phyloP scores from a whole-genome alignment of 2,329 filamentous ascomycete genomes.

The Zymoseptoria pseudotritici region DNA sequence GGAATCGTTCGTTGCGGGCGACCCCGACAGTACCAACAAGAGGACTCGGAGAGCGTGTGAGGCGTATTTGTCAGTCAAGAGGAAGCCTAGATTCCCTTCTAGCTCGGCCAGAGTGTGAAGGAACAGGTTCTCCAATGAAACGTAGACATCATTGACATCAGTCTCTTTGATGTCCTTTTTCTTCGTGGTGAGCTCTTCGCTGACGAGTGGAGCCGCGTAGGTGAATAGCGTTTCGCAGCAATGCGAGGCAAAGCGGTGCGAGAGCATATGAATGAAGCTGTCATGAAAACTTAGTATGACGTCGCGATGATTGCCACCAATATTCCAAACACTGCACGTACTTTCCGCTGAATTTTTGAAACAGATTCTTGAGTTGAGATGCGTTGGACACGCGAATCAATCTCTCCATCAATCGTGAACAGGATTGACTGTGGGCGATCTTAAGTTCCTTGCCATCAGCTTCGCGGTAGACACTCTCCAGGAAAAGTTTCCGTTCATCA shows the following conservation, averaged over 20 bases:
- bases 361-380: slow-evolving; percentile 76
- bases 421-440: slow-evolving; percentile 90
- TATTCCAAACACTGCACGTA: slow-evolving; percentile 29
- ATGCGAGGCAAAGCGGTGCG: slow-evolving; percentile 94
- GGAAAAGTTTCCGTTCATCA: slow-evolving; percentile 50
- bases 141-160: slow-evolving; percentile 44
- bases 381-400: slow-evolving; percentile 75
- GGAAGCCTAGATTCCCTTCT: slow-evolving; percentile 71
- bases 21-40: slow-evolving; percentile 75
- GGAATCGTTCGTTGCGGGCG: slow-evolving; percentile 63
- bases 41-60: slow-evolving; percentile 86
- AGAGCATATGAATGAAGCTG: slow-evolving; percentile 76
- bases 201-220: slow-evolving; percentile 70
- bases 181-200: slow-evolving; percentile 56
- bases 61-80: slow-evolving; percentile 82
- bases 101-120: slow-evolving; percentile 77
- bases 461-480: slow-evolving; percentile 79
- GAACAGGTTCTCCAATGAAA: slow-evolving; percentile 78
- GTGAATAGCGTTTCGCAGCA: slow-evolving; percentile 93
- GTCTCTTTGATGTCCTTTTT: slow-evolving; percentile 32
- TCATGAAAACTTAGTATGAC: slow-evolving; percentile 3
- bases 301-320: not conserved
- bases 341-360: slow-evolving; percentile 77
- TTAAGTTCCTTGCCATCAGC: slow-evolving; percentile 90
- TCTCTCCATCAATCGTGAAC: slow-evolving; percentile 85